Percentiles rank a stretch among this genome's conserved stretches.
Evolutionary conservation across 177 flowering plant species (phyloP).

Genomic region (Tripterygium wilfordii): DNA sequence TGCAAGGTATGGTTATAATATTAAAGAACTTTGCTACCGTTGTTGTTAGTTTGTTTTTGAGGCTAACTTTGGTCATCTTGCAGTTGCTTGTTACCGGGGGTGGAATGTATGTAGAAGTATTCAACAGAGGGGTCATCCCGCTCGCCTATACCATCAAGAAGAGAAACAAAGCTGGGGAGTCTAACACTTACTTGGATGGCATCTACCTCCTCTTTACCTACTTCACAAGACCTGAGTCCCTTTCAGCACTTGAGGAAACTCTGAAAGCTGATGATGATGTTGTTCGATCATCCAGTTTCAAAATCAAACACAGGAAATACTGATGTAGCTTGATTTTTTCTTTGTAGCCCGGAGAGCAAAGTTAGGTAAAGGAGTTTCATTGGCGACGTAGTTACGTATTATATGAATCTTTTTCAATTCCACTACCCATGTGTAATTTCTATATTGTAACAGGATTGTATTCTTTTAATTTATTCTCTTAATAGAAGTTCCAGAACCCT

Average conservation of each 20-base stretch:
- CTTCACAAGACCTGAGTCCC: slow-evolving; percentile 89
- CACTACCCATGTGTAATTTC: too few relatives aligned
- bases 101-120: slow-evolving; percentile 93
- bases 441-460: too few relatives aligned
- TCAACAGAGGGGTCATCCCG: slow-evolving; percentile 93
- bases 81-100: slow-evolving; percentile 98
- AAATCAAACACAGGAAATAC: slow-evolving; percentile 64
- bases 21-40: too few relatives aligned
- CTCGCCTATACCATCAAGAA: slow-evolving; percentile 79
- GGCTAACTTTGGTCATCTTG: slow-evolving; percentile 15
- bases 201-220: slow-evolving; percentile 92
- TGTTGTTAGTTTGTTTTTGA: too few relatives aligned
- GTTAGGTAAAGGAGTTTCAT: not conserved
- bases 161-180: slow-evolving; percentile 88
- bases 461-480: too few relatives aligned
- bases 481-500: too few relatives aligned
- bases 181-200: slow-evolving; percentile 89
- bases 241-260: slow-evolving; percentile 42
- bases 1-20: too few relatives aligned
- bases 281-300: slow-evolving; percentile 59
- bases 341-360: slow-evolving; percentile 1
- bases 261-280: slow-evolving; percentile 63
- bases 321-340: slow-evolving; percentile 9
- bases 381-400: not conserved
- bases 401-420: not conserved